Evolutionary conservation across 129 eudicot genomes (phyloP).

Genomic region (Chrysanthemum seticuspe): DNA sequence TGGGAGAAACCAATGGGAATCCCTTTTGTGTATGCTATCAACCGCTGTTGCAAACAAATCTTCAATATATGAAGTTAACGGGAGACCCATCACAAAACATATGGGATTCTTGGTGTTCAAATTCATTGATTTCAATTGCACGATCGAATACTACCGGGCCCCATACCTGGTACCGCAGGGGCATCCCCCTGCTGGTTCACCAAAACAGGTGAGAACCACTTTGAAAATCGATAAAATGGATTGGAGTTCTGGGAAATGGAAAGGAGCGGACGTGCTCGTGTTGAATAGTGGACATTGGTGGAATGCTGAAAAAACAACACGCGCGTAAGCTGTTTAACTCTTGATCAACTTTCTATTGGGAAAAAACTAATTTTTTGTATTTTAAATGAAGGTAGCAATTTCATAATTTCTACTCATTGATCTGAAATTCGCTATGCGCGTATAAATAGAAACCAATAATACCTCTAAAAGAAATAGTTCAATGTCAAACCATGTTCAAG

Average conservation of each 20-base stretch:
- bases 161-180: conserved; percentile 74
- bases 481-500: not conserved
- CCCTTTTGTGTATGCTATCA: conserved; percentile 79
- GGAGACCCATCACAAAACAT: conserved; percentile 82
- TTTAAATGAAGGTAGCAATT: not conserved
- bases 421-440: not conserved
- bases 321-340: conserved; percentile 41
- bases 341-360: not conserved
- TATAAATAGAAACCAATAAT: not conserved
- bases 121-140: conserved; percentile 69
- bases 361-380: not conserved
- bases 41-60: conserved; percentile 54
- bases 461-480: not conserved
- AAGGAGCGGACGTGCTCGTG: conserved; percentile 64
- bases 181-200: conserved; percentile 60
- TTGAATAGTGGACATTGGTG: conserved; percentile 93
- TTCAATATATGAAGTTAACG: conserved; percentile 68
- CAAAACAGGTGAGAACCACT: conserved; percentile 53
- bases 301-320: conserved; percentile 70
- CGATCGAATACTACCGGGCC: conserved; percentile 77
- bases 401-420: not conserved
- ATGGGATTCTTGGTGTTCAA: conserved; percentile 64
- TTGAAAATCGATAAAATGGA: conserved; percentile 69
- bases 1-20: conserved; percentile 96
- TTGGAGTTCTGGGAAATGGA: conserved; percentile 67